Conservation (phyloP, 2,329 filamentous ascomycete species). For the Emmonsia crescens region DNA sequence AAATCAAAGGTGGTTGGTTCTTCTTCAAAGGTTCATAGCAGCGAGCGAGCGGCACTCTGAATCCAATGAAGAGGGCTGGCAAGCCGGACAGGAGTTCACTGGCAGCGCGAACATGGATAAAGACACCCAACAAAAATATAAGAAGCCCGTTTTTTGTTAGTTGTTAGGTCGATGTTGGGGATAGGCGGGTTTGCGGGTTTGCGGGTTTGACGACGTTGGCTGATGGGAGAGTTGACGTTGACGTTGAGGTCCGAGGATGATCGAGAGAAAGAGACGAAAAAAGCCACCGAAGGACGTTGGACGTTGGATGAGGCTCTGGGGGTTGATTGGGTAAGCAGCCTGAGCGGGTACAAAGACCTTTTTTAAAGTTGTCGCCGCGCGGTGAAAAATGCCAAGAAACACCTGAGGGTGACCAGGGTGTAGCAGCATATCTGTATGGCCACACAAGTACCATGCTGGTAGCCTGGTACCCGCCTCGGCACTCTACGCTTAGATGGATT, state of each 20-base stretch:
- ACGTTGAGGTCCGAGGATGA: neutral
- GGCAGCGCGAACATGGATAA: neutral
- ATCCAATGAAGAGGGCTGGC: neutral
- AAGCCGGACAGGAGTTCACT: neutral
- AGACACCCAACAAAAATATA: neutral
- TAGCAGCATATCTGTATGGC: neutral
- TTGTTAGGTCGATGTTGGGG: neutral
- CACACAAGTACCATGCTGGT: neutral
- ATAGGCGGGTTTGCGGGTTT: neutral
- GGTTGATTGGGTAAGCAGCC: conserved; percentile 4
- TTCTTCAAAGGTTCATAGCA: neutral
- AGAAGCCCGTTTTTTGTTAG: neutral
- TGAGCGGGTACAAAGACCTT: too few species aligned
- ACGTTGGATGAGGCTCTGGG: neutral
- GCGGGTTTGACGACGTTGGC: too few species aligned
- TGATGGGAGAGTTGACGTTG: conserved; percentile 2
- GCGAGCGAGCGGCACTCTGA: neutral
- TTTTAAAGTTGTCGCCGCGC: neutral
- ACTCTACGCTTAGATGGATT: neutral
- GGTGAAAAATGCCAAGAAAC: too few species aligned
- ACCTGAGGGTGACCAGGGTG: neutral
- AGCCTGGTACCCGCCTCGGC: neutral
- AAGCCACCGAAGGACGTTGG: conserved; percentile 1
- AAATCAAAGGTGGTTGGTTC: neutral
- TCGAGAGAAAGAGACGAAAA: conserved; percentile 9